Percentiles rank a stretch among this genome's conserved stretches.
phyloP scores from a whole-genome alignment of 169 alveolate species.

The Eimeria praecox region DNA sequence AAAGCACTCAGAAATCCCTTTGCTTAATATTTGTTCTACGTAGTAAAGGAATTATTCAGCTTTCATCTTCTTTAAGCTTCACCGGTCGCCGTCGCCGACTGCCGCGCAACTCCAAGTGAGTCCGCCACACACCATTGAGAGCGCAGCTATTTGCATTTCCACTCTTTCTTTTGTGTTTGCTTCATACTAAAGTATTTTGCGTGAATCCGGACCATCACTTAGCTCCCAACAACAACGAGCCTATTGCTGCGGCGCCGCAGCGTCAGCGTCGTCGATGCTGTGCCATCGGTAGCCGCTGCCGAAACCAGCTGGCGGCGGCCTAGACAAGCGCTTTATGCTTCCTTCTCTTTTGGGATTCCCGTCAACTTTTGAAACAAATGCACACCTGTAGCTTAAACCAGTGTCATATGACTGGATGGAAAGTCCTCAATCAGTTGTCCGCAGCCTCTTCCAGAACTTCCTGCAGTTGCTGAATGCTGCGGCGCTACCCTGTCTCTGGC shows the following conservation, averaged over 20 bases:
- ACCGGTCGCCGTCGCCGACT: constrained; percentile 6
- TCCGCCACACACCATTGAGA: not conserved
- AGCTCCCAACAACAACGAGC: not conserved
- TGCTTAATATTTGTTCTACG: not conserved
- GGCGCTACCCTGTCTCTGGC: not conserved
- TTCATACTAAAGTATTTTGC: not conserved
- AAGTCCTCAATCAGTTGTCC: not conserved
- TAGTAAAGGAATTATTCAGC: not conserved
- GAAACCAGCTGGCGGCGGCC: not conserved
- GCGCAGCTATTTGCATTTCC: not conserved
- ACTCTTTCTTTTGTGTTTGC: not conserved
- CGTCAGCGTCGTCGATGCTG: constrained; percentile 1
- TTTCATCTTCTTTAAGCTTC: not conserved
- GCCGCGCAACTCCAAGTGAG: constrained; percentile 51
- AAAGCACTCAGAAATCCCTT: not conserved
- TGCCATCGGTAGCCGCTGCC: not conserved
- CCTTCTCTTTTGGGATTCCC: not conserved
- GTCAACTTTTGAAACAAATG: not conserved
- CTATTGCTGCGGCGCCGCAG: not conserved
- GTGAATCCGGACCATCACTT: not conserved
- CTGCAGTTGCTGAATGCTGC: not conserved
- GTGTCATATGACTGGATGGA: not conserved
- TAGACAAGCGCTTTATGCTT: not conserved
- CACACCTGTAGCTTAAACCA: not conserved
- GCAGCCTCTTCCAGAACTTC: not conserved